These are phyloP conservation scores for Candida xiaguanensis DNA, from an alignment of 805 yeast species.

Conservation along the genomic window DNA sequence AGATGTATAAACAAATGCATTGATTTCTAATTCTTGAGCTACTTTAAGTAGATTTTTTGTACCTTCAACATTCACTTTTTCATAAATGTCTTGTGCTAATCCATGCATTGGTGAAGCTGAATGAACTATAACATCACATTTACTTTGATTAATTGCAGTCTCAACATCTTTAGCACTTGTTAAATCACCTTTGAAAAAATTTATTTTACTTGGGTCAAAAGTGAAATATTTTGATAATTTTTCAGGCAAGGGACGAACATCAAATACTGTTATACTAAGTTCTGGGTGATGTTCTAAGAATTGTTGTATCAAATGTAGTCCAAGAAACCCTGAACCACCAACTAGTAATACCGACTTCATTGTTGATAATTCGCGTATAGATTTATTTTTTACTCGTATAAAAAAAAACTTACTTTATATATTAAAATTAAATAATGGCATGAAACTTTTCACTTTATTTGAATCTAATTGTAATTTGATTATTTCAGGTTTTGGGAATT, in stretches of 20 bases:
- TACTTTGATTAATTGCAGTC: slow-evolving; percentile 53
- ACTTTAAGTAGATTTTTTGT: slow-evolving; percentile 70
- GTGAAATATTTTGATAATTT: slow-evolving; percentile 67
- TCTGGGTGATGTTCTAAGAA: slow-evolving; percentile 62
- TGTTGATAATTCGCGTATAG: slow-evolving; percentile 1
- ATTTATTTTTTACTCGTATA: slow-evolving; percentile 3
- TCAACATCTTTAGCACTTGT: slow-evolving; percentile 69
- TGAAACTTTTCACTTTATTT: slow-evolving; percentile 24
- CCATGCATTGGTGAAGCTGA: slow-evolving; percentile 98
- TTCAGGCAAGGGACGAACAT: slow-evolving; percentile 83
- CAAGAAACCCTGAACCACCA: slow-evolving; percentile 97
- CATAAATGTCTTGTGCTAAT: slow-evolving; percentile 72
- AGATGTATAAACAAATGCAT: slow-evolving; percentile 87
- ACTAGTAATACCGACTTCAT: slow-evolving; percentile 67
- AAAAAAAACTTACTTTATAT: not conserved
- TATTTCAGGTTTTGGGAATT: slow-evolving; percentile 23
- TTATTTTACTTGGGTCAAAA: slow-evolving; percentile 57
- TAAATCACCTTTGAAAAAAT: slow-evolving; percentile 76
- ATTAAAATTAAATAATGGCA: slow-evolving; percentile 23
- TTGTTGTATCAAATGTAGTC: slow-evolving; percentile 85
- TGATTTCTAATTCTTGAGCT: slow-evolving; percentile 48
- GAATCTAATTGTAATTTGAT: slow-evolving; percentile 18
- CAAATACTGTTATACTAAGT: slow-evolving; percentile 82
- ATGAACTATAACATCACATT: slow-evolving; percentile 81
- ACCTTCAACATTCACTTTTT: slow-evolving; percentile 88